Evolutionary conservation across 805 yeast genomes (phyloP).

Genomic region (Candida dajiaensis): DNA sequence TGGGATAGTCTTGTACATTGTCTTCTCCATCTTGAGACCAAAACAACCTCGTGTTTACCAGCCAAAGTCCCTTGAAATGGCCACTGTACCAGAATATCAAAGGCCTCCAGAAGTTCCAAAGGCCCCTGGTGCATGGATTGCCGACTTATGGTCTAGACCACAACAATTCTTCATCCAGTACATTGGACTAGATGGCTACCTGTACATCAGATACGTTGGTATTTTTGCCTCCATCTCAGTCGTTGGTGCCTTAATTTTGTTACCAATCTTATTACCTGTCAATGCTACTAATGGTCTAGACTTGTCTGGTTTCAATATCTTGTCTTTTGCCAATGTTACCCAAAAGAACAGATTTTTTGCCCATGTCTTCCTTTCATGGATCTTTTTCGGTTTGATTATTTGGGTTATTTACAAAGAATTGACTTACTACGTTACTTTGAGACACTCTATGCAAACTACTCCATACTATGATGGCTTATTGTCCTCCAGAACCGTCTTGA

Average conservation of each 20-base stretch:
- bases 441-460: constrained; percentile 69
- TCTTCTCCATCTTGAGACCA: constrained; percentile 60
- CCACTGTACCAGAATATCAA: constrained; percentile 43
- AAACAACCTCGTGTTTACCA: constrained; percentile 69
- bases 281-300: constrained; percentile 64
- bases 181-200: constrained; percentile 71
- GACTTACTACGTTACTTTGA: constrained; percentile 61
- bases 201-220: constrained; percentile 60
- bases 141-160: constrained; percentile 45
- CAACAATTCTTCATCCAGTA: constrained; percentile 62
- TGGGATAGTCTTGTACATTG: constrained; percentile 46
- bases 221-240: constrained; percentile 48
- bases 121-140: constrained; percentile 60
- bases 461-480: constrained; percentile 66
- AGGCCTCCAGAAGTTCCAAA: constrained; percentile 22
- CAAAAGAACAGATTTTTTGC: constrained; percentile 65
- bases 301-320: constrained; percentile 53
- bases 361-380: constrained; percentile 72
- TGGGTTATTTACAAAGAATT: constrained; percentile 70
- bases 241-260: constrained; percentile 46
- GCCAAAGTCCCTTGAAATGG: constrained; percentile 59
- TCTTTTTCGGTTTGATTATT: constrained; percentile 58
- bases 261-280: constrained; percentile 70
- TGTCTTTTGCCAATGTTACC: constrained; percentile 57
- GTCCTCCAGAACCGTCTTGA: constrained; percentile 65